Evolutionary conservation across 2,329 filamentous ascomycete species (phyloP).

Genomic region (Colletotrichum limetticola): DNA sequence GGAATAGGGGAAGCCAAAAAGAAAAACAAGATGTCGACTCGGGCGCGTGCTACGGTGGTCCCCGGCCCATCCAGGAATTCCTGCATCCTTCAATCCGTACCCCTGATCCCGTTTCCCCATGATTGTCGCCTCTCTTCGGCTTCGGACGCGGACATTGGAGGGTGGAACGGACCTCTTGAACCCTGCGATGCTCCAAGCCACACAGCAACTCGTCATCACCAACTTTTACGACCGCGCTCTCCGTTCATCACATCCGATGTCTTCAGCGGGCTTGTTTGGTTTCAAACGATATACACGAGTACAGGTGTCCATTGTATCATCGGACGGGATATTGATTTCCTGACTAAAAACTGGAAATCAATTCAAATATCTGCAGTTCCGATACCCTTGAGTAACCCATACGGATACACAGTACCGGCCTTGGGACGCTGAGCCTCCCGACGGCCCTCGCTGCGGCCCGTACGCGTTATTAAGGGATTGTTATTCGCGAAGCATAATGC

Average conservation of each 20-base stretch:
- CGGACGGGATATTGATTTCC: background rate
- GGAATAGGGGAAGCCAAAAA: conserved; percentile 20
- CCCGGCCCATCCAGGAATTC: conserved; percentile 1
- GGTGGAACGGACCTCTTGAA: conserved; percentile 7
- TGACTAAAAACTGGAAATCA: background rate
- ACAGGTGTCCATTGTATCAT: background rate
- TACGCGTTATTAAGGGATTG: conserved; percentile 3
- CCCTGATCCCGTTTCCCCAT: conserved; percentile 5
- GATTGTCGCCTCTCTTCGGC: conserved; percentile 8
- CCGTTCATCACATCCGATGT: conserved; percentile 4
- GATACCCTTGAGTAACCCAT: background rate
- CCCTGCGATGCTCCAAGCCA: conserved; percentile 26
- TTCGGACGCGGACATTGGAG: conserved; percentile 8
- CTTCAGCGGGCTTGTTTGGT: background rate
- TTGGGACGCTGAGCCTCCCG: background rate
- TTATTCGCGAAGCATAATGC: conserved; percentile 10
- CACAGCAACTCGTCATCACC: conserved; percentile 18
- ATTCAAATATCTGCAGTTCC: background rate
- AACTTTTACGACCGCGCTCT: background rate
- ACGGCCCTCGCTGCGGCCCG: conserved; percentile 7
- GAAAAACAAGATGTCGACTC: conserved; percentile 3
- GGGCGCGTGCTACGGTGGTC: background rate
- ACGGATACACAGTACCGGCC: background rate
- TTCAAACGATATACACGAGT: conserved; percentile 2
- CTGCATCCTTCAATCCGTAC: background rate